Percentiles rank a stretch among this genome's conserved stretches.
Conservation (phyloP, 306 rosid species). For the Cajanus cajan region DNA sequence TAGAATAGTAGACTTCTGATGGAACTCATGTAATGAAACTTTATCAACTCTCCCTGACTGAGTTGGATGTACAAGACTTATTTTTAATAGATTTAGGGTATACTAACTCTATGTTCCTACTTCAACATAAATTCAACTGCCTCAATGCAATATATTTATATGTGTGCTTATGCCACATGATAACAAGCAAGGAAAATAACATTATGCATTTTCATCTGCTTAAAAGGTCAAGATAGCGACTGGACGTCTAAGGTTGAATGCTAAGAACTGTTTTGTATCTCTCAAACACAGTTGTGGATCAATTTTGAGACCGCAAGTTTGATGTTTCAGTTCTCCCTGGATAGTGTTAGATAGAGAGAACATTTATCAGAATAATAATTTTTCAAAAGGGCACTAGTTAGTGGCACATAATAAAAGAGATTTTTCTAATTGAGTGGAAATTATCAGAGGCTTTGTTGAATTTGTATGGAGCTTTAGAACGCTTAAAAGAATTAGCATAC, state of each 20-base stretch:
- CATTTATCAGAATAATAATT: neutral
- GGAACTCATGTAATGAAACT: slow-evolving; percentile 39
- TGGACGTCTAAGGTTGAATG: neutral
- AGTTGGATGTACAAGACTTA: slow-evolving; percentile 35
- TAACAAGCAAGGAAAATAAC: slow-evolving; percentile 30
- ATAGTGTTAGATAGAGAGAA: neutral
- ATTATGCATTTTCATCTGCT: neutral
- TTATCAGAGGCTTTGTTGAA: neutral
- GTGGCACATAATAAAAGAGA: neutral
- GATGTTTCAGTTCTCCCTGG: slow-evolving; percentile 10
- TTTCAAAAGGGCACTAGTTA: neutral
- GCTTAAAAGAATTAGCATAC: slow-evolving; percentile 31
- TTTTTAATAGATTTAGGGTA: slow-evolving; percentile 10
- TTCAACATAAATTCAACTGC: slow-evolving; percentile 29
- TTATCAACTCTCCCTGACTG: slow-evolving; percentile 30
- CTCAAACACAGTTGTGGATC: slow-evolving; percentile 6
- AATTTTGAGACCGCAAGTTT: slow-evolving; percentile 9
- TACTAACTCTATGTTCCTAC: slow-evolving; percentile 36
- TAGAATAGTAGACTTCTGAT: slow-evolving; percentile 35
- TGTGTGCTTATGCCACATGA: slow-evolving; percentile 32
- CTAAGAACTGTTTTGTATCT: neutral
- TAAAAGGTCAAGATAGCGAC: slow-evolving; percentile 31
- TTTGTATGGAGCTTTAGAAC: slow-evolving; percentile 23
- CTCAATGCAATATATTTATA: neutral
- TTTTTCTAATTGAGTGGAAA: slow-evolving; percentile 12